Evolutionary conservation across 2,329 filamentous ascomycete genomes (phyloP).

Genomic region (Trichoderma hamatum): DNA sequence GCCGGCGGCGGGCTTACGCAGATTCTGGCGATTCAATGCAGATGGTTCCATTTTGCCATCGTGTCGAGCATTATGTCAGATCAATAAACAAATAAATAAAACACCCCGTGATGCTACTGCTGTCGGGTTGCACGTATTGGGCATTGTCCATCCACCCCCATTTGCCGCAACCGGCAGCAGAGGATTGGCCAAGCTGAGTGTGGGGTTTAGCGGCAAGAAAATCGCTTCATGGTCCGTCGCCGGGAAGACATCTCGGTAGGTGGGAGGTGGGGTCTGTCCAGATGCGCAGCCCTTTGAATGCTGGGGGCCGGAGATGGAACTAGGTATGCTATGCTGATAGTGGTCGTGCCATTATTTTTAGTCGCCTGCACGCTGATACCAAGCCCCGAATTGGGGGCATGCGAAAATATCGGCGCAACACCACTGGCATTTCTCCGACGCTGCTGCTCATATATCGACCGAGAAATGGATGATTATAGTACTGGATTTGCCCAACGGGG

Average conservation of each 20-base stretch:
- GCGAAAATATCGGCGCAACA: too few relatives aligned
- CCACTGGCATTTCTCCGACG: not conserved
- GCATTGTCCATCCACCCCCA: not conserved
- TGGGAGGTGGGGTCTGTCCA: not conserved
- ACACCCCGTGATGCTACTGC: not conserved
- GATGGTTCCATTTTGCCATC: too few relatives aligned
- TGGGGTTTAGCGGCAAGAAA: not conserved
- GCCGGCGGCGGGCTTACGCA: too few relatives aligned
- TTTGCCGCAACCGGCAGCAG: not conserved
- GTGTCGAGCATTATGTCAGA: too few relatives aligned
- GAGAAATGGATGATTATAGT: not conserved
- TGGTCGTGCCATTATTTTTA: not conserved
- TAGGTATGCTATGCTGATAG: not conserved
- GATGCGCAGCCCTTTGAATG: not conserved
- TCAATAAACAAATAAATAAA: not conserved
- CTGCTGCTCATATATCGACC: not conserved
- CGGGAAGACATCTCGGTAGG: conserved; percentile 20
- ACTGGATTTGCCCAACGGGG: not conserved
- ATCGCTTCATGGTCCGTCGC: not conserved
- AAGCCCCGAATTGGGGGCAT: too few relatives aligned
- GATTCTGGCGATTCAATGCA: too few relatives aligned
- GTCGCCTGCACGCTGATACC: not conserved
- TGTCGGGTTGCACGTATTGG: not conserved
- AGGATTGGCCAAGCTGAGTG: not conserved
- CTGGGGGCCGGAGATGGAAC: not conserved